phyloP scores from a whole-genome alignment of 148 eudicot species.

The Bassia scoparia region DNA sequence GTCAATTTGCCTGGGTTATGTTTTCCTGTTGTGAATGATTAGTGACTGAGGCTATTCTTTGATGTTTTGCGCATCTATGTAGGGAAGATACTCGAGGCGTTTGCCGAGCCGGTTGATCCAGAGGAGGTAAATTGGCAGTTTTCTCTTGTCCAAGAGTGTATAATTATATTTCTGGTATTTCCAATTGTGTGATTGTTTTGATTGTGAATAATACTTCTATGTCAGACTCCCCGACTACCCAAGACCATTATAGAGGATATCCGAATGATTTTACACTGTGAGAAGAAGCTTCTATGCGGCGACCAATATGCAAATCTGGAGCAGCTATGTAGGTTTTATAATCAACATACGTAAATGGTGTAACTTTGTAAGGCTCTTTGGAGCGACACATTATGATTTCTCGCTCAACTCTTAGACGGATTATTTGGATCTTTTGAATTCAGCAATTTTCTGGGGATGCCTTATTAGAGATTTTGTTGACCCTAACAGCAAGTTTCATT shows the following conservation, averaged over 20 bases:
- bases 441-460: no score
- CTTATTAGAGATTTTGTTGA: no score
- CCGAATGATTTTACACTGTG: constrained; percentile 90
- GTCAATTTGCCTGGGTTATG: background rate
- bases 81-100: constrained; percentile 92
- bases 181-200: background rate
- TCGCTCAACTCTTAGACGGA: background rate
- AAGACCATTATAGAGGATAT: constrained; percentile 56
- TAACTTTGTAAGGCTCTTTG: background rate
- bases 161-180: background rate
- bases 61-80: constrained; percentile 22
- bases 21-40: background rate
- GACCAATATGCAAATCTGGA: constrained; percentile 54
- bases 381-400: background rate
- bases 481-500: no score
- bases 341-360: no score
- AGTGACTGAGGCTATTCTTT: constrained; percentile 9
- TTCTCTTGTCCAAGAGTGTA: background rate
- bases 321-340: no score
- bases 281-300: constrained; percentile 50
- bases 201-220: constrained; percentile 3
- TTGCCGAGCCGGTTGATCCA: constrained; percentile 86
- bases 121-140: constrained; percentile 50
- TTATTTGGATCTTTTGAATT: background rate
- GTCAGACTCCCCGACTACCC: constrained; percentile 85